Evolutionary conservation across 352 stramenopile species (phyloP).

Genomic region (Thalassiosira exigua): DNA sequence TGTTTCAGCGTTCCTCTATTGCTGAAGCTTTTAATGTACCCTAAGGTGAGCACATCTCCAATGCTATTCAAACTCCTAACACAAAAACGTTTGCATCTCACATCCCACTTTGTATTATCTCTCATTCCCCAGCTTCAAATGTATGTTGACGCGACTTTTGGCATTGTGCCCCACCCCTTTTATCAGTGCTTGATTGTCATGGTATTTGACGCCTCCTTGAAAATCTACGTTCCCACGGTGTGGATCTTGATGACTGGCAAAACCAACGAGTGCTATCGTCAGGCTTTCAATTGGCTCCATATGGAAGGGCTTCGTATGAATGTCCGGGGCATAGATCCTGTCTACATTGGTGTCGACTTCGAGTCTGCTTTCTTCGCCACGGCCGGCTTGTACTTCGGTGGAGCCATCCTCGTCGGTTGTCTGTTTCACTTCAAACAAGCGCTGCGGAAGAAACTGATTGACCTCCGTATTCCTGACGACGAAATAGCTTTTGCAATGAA

Average conservation of each 20-base stretch:
- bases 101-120: constrained; percentile 1
- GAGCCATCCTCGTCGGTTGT: constrained; percentile 9
- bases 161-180: constrained; percentile 8
- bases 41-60: neutral
- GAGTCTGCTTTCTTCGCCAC: constrained; percentile 8
- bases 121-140: neutral
- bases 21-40: constrained; percentile 10
- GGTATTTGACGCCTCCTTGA: neutral
- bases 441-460: constrained; percentile 15
- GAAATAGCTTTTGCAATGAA: constrained; percentile 14
- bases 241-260: constrained; percentile 21
- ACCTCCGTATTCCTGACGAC: constrained; percentile 10
- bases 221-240: constrained; percentile 14
- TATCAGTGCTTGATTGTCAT: constrained; percentile 23
- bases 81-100: no score
- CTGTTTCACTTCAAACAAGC: constrained; percentile 34
- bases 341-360: constrained; percentile 16
- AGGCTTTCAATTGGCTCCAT: neutral
- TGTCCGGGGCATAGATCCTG: no score
- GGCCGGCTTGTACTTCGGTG: neutral
- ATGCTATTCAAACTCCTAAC: neutral
- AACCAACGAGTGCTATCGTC: constrained; percentile 17
- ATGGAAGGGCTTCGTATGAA: neutral
- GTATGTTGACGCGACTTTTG: constrained; percentile 21
- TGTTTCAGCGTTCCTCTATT: constrained; percentile 7